Base-by-base conservation (phyloP, 805 yeast species). In the Phaffomyces antillensis region DNA sequence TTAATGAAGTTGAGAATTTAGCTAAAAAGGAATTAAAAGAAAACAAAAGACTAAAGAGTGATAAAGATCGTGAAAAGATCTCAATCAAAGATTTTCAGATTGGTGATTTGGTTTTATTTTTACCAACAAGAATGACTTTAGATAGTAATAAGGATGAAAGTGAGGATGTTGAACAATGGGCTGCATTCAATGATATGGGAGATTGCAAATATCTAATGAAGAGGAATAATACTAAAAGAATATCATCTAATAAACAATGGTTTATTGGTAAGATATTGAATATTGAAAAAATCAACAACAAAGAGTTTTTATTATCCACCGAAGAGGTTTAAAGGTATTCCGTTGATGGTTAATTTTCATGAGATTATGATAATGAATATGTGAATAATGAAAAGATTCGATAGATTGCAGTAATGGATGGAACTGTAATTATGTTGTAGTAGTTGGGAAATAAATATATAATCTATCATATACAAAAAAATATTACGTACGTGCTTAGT, bases 21-120 rank as follows among this genome's bases (percentile, higher is more conserved):
- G 98, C 98, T 2, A 81, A 93, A 56, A 85, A 79, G 57, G 72
- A 86, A 48, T 86, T 90, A 46, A 83, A 82, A 56, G 95, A 86
- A 52, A 81, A 76, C 53, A 76, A 73, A 49, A 57, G 61, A 43
- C 68, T 75, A 44, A 70, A 73, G 28, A 26, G 4, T 2, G 73
- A 69, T 39, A 52, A 52, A 16, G 83, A 77, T 49, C 64, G 66
- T 39, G 65, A 72, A 39, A 83, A 81, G 56, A 74, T 91, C 5
- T 72, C 93, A 0, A 72, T 89, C 51, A 74, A 72, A 47, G 71
- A 77, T 51, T 91, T 91, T 64, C 75, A 75, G 46, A 64, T 66
- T 11, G 87, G 84, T 12, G 97, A 90, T 61, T 66, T 88, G 54
- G 96, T 87, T 1, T 66, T 91, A 46, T 91, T 91, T 59, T 65